Conservation (phyloP, 78 protist genomes). For the Dictyostelium intermedium region DNA sequence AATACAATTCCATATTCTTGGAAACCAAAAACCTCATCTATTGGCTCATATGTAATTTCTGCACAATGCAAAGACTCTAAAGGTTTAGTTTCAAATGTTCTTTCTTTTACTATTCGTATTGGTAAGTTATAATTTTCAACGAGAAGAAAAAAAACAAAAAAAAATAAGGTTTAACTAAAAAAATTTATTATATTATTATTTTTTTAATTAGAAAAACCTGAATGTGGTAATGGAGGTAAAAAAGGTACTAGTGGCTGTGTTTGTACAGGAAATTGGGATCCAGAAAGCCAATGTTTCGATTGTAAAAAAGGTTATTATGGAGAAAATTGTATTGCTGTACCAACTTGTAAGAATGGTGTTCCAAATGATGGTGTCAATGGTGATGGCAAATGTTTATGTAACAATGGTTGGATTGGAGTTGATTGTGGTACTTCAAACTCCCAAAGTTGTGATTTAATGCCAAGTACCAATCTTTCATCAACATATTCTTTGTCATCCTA, state of each 20-base stretch:
- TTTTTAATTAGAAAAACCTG: slow-evolving; percentile 8
- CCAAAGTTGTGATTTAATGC: not conserved
- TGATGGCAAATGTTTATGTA: slow-evolving; percentile 37
- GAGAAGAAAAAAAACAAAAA: not conserved
- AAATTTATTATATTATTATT: not conserved
- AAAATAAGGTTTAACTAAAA: too few species aligned
- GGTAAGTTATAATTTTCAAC: not conserved
- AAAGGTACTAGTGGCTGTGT: too few species aligned
- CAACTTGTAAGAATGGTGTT: slow-evolving; percentile 10
- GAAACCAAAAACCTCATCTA: not conserved
- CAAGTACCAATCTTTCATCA: not conserved
- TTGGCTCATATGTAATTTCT: slow-evolving; percentile 16
- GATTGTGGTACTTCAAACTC: not conserved
- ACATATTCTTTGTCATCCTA: not conserved
- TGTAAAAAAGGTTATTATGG: slow-evolving; percentile 19
- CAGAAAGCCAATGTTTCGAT: not conserved
- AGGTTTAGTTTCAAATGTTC: not conserved
- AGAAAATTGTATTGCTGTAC: not conserved
- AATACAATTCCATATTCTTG: not conserved
- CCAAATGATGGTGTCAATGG: slow-evolving; percentile 25
- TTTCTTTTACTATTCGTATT: slow-evolving; percentile 10
- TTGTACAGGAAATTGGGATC: slow-evolving; percentile 21
- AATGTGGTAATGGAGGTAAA: slow-evolving; percentile 29
- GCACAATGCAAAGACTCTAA: not conserved
- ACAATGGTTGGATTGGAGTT: slow-evolving; percentile 45